These are phyloP conservation scores for Thamnidium elegans DNA, from an alignment of 192 early-diverging fungal genomes.

Conservation along the genomic window DNA sequence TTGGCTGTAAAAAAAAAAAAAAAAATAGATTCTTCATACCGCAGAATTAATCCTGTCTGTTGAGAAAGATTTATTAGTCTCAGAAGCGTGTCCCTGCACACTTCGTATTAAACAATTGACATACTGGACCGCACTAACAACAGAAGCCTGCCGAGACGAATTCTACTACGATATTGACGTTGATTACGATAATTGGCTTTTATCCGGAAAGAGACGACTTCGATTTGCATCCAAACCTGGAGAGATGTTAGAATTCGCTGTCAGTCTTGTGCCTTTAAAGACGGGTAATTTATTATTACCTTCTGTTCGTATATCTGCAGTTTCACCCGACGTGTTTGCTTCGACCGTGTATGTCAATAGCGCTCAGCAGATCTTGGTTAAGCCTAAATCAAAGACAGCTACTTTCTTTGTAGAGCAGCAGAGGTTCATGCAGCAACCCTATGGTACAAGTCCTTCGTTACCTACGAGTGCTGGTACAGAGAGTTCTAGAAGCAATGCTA, in stretches of 20 bases:
- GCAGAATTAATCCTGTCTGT: constrained; percentile 47
- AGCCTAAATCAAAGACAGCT: constrained; percentile 52
- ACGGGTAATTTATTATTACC: constrained; percentile 57
- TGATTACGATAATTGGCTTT: constrained; percentile 66
- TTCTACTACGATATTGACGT: constrained; percentile 61
- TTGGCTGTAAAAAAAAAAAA: too few species aligned
- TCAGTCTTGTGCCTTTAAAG: constrained; percentile 56
- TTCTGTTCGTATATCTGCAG: constrained; percentile 42
- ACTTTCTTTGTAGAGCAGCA: constrained; percentile 62
- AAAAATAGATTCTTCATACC: constrained; percentile 45
- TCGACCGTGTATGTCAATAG: constrained; percentile 55
- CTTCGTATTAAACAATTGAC: constrained; percentile 51
- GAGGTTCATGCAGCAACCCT: constrained; percentile 31
- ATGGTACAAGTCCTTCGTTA: background rate
- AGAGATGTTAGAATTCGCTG: constrained; percentile 42
- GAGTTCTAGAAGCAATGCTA: too few species aligned
- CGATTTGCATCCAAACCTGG: constrained; percentile 55
- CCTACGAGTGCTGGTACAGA: too few species aligned
- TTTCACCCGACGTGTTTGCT: constrained; percentile 40
- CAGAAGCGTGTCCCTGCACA: constrained; percentile 54
- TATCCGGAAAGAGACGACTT: constrained; percentile 60
- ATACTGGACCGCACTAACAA: constrained; percentile 40
- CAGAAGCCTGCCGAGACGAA: constrained; percentile 26
- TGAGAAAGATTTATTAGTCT: constrained; percentile 43
- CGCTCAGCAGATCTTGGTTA: constrained; percentile 56